Conservation (phyloP, 2,329 filamentous ascomycete genomes). For the Sporothrix brasiliensis region DNA sequence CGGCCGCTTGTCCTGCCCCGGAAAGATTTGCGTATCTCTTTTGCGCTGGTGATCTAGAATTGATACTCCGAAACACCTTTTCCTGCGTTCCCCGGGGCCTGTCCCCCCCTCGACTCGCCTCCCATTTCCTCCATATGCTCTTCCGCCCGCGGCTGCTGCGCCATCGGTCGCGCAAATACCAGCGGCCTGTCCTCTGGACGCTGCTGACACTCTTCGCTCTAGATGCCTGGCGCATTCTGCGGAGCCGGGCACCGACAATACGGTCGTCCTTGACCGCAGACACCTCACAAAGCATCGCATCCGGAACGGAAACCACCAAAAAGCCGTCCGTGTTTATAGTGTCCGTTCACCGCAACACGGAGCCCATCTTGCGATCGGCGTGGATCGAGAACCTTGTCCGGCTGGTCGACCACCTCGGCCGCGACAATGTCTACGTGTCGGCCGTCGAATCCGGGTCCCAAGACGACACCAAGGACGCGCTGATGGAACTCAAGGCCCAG, state of each 20-base stretch:
- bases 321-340: conserved; percentile 62
- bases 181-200: conserved; percentile 43
- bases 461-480: conserved; percentile 65
- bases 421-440: conserved; percentile 65
- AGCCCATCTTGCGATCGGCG: conserved; percentile 58
- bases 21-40: conserved; percentile 11
- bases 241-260: conserved; percentile 32
- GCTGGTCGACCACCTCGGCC: conserved; percentile 59
- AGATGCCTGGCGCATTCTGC: conserved; percentile 38
- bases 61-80: not conserved
- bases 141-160: conserved; percentile 43
- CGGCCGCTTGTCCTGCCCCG: conserved; percentile 17
- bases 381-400: conserved; percentile 64
- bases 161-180: conserved; percentile 39
- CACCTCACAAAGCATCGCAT: conserved; percentile 34
- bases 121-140: conserved; percentile 40
- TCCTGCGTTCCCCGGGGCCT: not conserved
- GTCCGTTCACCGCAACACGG: conserved; percentile 69
- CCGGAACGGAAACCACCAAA: not conserved
- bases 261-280: conserved; percentile 10
- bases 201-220: conserved; percentile 43
- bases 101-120: not conserved
- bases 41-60: not conserved
- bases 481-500: conserved; percentile 58
- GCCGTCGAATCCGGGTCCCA: conserved; percentile 70